Evolutionary conservation across 176 grass and related monocot species (phyloP).

Genomic region (Poa pratensis): DNA sequence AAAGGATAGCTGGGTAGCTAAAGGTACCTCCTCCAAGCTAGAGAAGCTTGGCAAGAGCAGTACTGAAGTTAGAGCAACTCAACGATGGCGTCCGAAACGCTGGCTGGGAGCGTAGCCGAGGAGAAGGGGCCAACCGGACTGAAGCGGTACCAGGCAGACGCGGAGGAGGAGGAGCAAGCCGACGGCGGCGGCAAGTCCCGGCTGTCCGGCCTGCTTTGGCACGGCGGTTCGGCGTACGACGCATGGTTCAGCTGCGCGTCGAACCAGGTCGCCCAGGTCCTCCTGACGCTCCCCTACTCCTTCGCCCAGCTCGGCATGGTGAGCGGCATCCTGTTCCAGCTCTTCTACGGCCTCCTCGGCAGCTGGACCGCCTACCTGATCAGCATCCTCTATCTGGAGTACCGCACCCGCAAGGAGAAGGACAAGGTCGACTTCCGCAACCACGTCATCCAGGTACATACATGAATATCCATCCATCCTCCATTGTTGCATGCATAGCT

Average conservation of each 20-base stretch:
- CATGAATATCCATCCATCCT: neutral
- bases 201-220: constrained; percentile 81
- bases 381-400: constrained; percentile 93
- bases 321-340: constrained; percentile 93
- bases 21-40: neutral
- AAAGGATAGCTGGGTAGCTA: neutral
- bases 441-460: constrained; percentile 90
- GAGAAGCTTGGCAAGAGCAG: neutral
- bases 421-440: constrained; percentile 95
- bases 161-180: constrained; percentile 1
- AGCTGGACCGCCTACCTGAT: constrained; percentile 99
- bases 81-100: constrained; percentile 40
- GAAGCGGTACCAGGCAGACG: constrained; percentile 50
- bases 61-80: neutral
- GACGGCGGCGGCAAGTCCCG: constrained; percentile 32
- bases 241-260: constrained; percentile 99
- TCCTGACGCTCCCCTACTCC: constrained; percentile 91
- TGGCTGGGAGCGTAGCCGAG: constrained; percentile 49
- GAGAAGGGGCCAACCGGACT: constrained; percentile 71
- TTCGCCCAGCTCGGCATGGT: constrained; percentile 96
- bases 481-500: neutral
- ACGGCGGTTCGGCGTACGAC: constrained; percentile 88
- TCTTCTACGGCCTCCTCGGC: constrained; percentile 85
- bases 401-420: constrained; percentile 77
- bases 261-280: constrained; percentile 96